phyloP scores from a whole-genome alignment of 108 stramenopile species.

The Pseudonitzschia pungens region DNA sequence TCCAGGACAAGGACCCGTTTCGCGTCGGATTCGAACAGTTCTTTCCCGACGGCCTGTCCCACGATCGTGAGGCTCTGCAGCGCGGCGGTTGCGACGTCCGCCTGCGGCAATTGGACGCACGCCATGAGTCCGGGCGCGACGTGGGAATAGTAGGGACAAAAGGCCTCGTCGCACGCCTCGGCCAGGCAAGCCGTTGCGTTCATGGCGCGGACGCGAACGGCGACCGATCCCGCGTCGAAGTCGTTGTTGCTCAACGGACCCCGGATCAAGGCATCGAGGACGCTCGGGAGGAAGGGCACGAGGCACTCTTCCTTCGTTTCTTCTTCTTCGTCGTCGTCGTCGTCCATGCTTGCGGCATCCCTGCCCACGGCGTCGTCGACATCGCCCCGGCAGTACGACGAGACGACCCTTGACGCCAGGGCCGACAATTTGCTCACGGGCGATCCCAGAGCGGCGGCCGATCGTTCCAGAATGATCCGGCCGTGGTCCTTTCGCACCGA shows the following conservation, averaged over 20 bases:
- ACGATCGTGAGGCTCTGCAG: conserved; percentile 78
- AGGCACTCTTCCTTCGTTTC: conserved; percentile 35
- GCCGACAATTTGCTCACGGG: conserved; percentile 58
- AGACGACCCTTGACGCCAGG: conserved; percentile 59
- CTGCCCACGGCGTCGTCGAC: too few relatives aligned
- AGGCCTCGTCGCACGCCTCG: conserved; percentile 57
- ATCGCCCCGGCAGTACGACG: conserved; percentile 63
- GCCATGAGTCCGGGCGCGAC: conserved; percentile 64
- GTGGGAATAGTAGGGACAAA: conserved; percentile 56
- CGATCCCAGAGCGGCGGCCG: conserved; percentile 39
- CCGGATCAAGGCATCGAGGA: conserved; percentile 49
- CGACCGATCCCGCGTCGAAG: conserved; percentile 39
- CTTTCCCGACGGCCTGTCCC: conserved; percentile 66
- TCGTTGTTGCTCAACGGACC: conserved; percentile 56
- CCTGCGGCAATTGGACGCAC: conserved; percentile 23
- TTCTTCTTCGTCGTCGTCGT: conserved; percentile 39
- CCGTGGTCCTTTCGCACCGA: conserved; percentile 20
- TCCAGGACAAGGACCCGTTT: conserved; percentile 54
- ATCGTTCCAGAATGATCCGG: conserved; percentile 39
- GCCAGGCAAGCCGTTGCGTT: conserved; percentile 71
- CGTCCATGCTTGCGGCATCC: conserved; percentile 12
- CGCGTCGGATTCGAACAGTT: conserved; percentile 57
- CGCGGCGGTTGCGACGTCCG: conserved; percentile 59
- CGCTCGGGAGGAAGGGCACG: conserved; percentile 44
- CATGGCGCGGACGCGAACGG: conserved; percentile 64